Evolutionary conservation across 2,329 filamentous ascomycete genomes (phyloP).

Genomic region (Madurella mycetomatis): DNA sequence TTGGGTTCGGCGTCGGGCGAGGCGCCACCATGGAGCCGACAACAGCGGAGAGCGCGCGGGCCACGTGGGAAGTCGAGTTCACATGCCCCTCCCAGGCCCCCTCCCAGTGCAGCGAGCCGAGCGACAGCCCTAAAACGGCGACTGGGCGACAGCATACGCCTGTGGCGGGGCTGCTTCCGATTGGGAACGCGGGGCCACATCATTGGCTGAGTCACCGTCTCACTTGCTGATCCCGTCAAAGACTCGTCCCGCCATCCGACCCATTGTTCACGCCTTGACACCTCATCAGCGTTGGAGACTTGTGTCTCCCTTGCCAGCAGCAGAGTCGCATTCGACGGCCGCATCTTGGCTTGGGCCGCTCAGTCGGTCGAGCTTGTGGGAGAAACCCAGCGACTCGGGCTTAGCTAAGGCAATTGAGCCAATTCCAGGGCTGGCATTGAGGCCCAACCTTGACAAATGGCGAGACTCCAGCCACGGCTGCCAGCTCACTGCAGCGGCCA

Average conservation of each 20-base stretch:
- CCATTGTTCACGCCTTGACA: conserved; percentile 8
- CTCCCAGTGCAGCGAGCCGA: neutral
- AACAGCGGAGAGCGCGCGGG: too few relatives aligned
- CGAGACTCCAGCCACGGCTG: conserved; percentile 5
- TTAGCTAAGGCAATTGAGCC: conserved; percentile 4
- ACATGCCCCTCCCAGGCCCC: too few relatives aligned
- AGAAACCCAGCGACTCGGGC: conserved; percentile 1
- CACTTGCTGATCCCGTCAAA: neutral
- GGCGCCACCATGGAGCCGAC: too few relatives aligned
- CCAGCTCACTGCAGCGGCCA: conserved; percentile 7
- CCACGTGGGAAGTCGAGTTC: too few relatives aligned
- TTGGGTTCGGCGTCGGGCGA: too few relatives aligned
- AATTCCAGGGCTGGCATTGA: conserved; percentile 15
- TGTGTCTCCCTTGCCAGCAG: neutral
- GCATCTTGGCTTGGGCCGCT: neutral
- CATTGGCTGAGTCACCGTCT: conserved; percentile 13
- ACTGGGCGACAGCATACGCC: conserved; percentile 12
- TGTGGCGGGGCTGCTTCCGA: conserved; percentile 18
- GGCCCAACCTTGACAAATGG: conserved; percentile 20
- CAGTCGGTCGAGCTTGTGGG: neutral
- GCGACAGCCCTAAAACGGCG: conserved; percentile 16
- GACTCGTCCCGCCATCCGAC: neutral
- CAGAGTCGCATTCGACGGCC: neutral
- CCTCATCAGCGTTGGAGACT: conserved; percentile 9
- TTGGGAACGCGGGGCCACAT: conserved; percentile 17